Percentiles rank a stretch among this genome's conserved stretches.
phyloP scores from a whole-genome alignment of 805 yeast genomes.

The Candida ponderosae region DNA sequence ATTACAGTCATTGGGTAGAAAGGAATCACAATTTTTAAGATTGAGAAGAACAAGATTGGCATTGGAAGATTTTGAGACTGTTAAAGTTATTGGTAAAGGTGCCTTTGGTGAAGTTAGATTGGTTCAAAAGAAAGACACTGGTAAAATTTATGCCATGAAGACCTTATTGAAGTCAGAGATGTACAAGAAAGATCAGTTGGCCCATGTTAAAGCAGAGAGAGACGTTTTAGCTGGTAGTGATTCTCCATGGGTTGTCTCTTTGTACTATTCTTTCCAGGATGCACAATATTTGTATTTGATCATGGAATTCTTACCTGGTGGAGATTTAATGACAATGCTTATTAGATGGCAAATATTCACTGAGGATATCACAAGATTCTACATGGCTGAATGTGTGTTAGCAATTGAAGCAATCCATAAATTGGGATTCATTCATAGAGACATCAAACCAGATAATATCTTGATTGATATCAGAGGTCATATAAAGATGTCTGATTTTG shows the following conservation, averaged over 20 bases:
- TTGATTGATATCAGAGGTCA: conserved; percentile 83
- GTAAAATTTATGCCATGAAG: conserved; percentile 92
- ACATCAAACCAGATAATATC: conserved; percentile 95
- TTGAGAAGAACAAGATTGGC: conserved; percentile 86
- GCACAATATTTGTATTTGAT: conserved; percentile 84
- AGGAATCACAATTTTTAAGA: conserved; percentile 84
- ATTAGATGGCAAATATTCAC: conserved; percentile 90
- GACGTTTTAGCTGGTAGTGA: conserved; percentile 93
- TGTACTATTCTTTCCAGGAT: conserved; percentile 94
- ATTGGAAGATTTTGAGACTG: conserved; percentile 90
- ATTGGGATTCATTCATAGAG: conserved; percentile 94
- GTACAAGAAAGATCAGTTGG: conserved; percentile 86
- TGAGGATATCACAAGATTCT: conserved; percentile 94
- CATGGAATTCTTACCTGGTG: conserved; percentile 99
- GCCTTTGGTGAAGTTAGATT: conserved; percentile 97
- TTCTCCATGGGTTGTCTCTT: conserved; percentile 92
- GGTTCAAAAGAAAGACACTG: conserved; percentile 90
- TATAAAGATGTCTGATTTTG: conserved; percentile 91
- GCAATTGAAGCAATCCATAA: conserved; percentile 93
- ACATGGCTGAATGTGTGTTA: conserved; percentile 92
- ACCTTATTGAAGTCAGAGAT: conserved; percentile 79
- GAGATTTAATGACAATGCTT: conserved; percentile 90
- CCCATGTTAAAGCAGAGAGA: conserved; percentile 93
- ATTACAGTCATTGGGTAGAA: conserved; percentile 75
- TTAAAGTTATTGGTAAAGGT: conserved; percentile 98